Evolutionary conservation across 2,329 filamentous ascomycete genomes (phyloP), one percentile per base, ranked within the genome.

Genomic region (Aspergillus novofumigatus): DNA sequence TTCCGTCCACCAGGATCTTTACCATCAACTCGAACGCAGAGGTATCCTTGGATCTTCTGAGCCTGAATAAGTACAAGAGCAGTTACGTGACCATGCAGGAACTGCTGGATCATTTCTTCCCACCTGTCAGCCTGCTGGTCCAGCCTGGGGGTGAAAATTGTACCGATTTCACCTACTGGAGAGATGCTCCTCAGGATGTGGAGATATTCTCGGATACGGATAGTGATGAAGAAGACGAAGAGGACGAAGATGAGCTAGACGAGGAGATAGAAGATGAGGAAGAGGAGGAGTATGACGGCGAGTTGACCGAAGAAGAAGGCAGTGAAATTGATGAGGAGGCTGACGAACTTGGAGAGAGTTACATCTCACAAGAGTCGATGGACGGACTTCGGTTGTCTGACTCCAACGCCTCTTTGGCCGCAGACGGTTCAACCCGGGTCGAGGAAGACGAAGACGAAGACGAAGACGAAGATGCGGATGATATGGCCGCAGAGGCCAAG

Each of bases 21-120:
- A 97, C 94, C 17, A 99, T 99, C 80, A 99, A 99, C 75, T 94
- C 91, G 54, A 96, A 97, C 69, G 92, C 93, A 1, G 94, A 99
- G 74, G 92, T 99, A 29, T 93, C 89, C 28, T 80, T 99, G 23
- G 93, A 97, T 71, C 80, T 99, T 48, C 79, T 97, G 47, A 93
- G 87, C 61, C 82, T 97, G 54, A 97, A 96, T 76, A 95, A 92
- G 72, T 90, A 97, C 72, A 96, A 94, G 77, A 93, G 95, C 67
- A 96, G 90, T 62, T 99, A 99, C 71, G 91, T 96, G 60, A 92
- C 91, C 68, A 99, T 99, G 87, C 88, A 91, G 59, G 95, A 99
- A 73, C 88, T 99, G 58, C 91, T 99, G 6, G 94, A 99, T 71
- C 94, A 99, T 74, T 97, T 96, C 78, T 99, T 99, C 74, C 94